These are phyloP conservation scores for Hansenula sp. DNA, from an alignment of 1,139 yeast genomes.

Conservation along the genomic window DNA sequence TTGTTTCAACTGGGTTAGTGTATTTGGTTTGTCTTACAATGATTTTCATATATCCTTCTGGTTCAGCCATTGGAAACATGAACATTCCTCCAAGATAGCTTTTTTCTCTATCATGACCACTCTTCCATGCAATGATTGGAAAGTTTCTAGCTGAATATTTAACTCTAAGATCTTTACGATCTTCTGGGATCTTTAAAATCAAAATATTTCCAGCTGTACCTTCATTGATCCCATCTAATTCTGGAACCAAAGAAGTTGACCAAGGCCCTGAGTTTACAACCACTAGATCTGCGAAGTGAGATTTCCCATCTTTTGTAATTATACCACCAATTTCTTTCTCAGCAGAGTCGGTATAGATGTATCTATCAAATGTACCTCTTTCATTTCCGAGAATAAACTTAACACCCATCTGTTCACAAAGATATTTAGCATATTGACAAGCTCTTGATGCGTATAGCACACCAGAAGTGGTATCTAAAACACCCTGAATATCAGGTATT, in stretches of 20 bases:
- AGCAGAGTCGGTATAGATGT: constrained; percentile 14
- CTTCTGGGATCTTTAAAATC: constrained; percentile 20
- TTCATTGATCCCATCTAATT: constrained; percentile 27
- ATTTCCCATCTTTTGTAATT: constrained; percentile 25
- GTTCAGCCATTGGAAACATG: constrained; percentile 26
- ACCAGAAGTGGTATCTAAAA: constrained; percentile 31
- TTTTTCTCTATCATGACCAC: constrained; percentile 9
- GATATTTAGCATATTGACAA: constrained; percentile 23
- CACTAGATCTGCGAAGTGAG: constrained; percentile 26
- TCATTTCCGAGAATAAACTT: constrained; percentile 26
- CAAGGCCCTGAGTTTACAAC: constrained; percentile 37
- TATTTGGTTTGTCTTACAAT: constrained; percentile 23
- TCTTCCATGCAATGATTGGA: constrained; percentile 25
- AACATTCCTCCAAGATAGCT: constrained; percentile 24
- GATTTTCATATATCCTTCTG: constrained; percentile 11
- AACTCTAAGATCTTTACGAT: constrained; percentile 21
- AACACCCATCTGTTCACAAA: constrained; percentile 28
- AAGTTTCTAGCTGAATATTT: constrained; percentile 21
- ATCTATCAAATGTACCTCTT: constrained; percentile 22
- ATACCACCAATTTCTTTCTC: constrained; percentile 22
- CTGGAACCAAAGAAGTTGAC: constrained; percentile 32
- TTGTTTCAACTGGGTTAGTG: constrained; percentile 20
- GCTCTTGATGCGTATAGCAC: constrained; percentile 33
- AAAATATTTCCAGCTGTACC: constrained; percentile 28
- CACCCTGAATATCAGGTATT: constrained; percentile 21